Evolutionary conservation across 805 yeast species (phyloP).

Genomic region (Candida argentea): DNA sequence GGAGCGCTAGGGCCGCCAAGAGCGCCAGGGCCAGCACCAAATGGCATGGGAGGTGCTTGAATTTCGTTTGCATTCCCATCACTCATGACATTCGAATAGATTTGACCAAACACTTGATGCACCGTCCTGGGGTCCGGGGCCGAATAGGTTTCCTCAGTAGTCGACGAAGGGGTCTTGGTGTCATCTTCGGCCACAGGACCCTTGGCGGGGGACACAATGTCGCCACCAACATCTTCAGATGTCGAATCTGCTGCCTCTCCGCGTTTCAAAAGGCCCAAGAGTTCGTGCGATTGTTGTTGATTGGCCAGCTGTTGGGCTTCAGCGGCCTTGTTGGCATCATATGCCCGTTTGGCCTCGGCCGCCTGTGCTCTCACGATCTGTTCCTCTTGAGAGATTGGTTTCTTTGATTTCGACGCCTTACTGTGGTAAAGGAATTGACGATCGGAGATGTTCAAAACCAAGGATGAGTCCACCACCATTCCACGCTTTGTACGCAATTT

Average conservation of each 20-base stretch:
- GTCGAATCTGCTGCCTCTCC: conserved; percentile 7
- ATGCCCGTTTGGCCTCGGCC: conserved; percentile 2
- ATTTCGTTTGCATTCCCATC: conserved; percentile 18
- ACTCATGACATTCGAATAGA: conserved; percentile 32
- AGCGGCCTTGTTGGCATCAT: conserved; percentile 4
- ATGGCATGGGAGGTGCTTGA: conserved; percentile 3
- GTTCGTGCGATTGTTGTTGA: conserved; percentile 20
- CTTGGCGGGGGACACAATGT: conserved; percentile 1
- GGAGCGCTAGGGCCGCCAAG: no score
- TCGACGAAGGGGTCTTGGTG: conserved; percentile 4
- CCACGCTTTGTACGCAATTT: conserved; percentile 75
- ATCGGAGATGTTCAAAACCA: conserved; percentile 67
- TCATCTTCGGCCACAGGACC: conserved; percentile 1
- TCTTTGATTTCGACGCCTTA: conserved; percentile 42
- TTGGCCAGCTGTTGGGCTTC: conserved; percentile 3
- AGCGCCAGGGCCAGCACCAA: conserved; percentile 4
- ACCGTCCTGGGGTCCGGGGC: conserved; percentile 22
- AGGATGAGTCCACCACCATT: conserved; percentile 67
- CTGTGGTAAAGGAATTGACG: conserved; percentile 72
- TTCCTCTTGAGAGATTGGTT: conserved; percentile 16
- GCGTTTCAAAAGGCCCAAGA: conserved; percentile 20
- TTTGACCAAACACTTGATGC: conserved; percentile 33
- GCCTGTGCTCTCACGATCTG: conserved; percentile 6
- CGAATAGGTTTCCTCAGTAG: conserved; percentile 10
- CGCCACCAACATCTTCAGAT: no score